Base-by-base conservation (phyloP, 2,329 filamentous ascomycete species). In the Colletotrichum cuscutae region DNA sequence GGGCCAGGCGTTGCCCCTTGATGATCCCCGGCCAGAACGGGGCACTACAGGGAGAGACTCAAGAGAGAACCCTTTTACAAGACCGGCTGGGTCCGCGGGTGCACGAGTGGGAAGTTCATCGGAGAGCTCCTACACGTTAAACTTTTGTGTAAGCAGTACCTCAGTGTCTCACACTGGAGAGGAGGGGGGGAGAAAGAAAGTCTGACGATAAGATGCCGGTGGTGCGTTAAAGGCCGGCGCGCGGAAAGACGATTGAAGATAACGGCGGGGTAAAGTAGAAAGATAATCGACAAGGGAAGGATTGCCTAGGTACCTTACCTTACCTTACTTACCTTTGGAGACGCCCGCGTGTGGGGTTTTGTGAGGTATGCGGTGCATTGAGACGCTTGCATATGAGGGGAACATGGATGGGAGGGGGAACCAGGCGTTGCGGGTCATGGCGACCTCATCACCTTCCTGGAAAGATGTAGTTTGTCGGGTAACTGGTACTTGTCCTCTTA, bases 251-350 rank as follows among this genome's bases (percentile, higher is more conserved):
- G 60, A 35, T 42, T 46, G 30, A 26, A 73, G 71, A 73, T 73
- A 73, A 72, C 71, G 71, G 71, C 71, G 71, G 71, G 71, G 71
- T 72, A 73, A 22, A 68, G 71, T 73, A 72, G 42, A 72, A 13
- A 59, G 56, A 65, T 65, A 71, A 46, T 73, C 30, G 61, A 19
- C 32, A 62, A 19, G 35, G 35, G 68, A 68, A 32, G 68, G 37
- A 42, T 42, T 42, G 5, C 37, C 32, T 59, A 54, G 60, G 61
- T 61, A 35, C 32, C 11, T 35, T 12, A 35, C 32, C 12, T 35
- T 61, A 35, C 32, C 11, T 35, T 12, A 35, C 32, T 35, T 35
- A 35, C 60, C 42, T 60, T 69, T 59, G 59, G 65, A 72, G 70
- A 61, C 59, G 54, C 59, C 32, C 65, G 65, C 22, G 65, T 61